Evolutionary conservation across 805 yeast genomes (phyloP), one percentile per base, ranked within the genome.

Genomic region (Ogataea minuta): DNA sequence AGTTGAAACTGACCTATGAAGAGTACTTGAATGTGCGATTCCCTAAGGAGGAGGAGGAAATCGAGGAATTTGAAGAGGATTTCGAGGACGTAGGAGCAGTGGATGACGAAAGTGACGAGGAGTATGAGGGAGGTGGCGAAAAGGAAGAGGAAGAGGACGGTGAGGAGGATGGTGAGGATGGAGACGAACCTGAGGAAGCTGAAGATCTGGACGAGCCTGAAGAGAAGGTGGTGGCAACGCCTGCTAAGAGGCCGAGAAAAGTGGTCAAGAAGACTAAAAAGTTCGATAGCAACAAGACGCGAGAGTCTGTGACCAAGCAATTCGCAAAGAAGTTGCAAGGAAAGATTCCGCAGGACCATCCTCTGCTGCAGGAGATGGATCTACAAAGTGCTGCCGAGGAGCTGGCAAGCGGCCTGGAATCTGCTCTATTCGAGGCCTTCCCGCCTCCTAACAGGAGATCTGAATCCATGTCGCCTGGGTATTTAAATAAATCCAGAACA

Each of bases 401-500:
- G 14, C 72, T 78, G 76, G 73, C 85, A 0, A 43, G 59, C 11
- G 64, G 68, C 17, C 59, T 83, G 24, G 90, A 83, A 59, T 53
- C 59, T 3, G 77, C 71, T 11, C 57, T 81, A 6, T 72, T 56
- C 44, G 54, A 59, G 14, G 59, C 51, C 3, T 55, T 33, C 35
- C 56, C 57, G 7, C 47, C 57, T 6, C 19, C 32, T 10, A 36
- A 36, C 12, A 24, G 33, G 19, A 34, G 41, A 13, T 29, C 33
- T 4, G 54, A 46, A 9, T 36, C 46, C 6, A 44, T 49, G 46
- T 39, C 54, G 8, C 36, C 49, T 28, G 63, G 70, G 49, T 84
- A 90, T 64, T 69, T 84, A 35, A 84, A 78, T 49, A 77, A 81
- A 62, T 76, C 84, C 53, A 66, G 95, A 59, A 71, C 83, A 35